Base-by-base conservation (phyloP, 2,329 filamentous ascomycete genomes). In the Stylonectria norvegica region DNA sequence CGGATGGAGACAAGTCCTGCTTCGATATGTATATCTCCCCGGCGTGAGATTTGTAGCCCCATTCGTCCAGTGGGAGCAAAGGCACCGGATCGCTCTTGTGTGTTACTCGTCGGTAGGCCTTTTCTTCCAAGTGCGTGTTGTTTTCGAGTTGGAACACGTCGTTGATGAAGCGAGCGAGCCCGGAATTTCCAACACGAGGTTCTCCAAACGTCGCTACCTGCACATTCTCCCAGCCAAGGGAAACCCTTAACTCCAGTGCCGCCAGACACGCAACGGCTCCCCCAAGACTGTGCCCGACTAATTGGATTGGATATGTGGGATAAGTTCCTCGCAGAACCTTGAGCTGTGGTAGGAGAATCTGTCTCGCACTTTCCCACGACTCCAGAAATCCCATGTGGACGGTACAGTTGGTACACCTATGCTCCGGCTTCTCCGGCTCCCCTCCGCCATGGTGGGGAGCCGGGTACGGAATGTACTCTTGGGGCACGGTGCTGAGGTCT, bases 131-230 rank as follows among this genome's bases (percentile, higher is more conserved):
- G 7, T 58, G 56, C 2, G 48, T 43, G 20, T 58, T 56, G 9
- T 51, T 58, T 28, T 62, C 53, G 12, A 80, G 62, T 7, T 55
- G 61, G 49, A 82, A 82, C 2, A 72, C 69, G 2, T 55, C 47
- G 48, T 83, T 70, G n/a, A 83, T 53, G 47, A 76, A 83, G 6
- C 65, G 61, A 25, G 70, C 75, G 17, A 85, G 66, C 11, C 69
- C 72, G 11, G 58, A 52, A 56, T 85, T 85, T 11, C 81, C 81
- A 15, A 82, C 63, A 28, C 78, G 72, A 15, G 93, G 93, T 65
- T 97, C 89, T 8, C 93, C 93, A 64, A 95, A 98, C 0, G 93
- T 97, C 5, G 91, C 97, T 28, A 95, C 80, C 11, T 74, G 65
- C n/a, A 79, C 49, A 3, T 90, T 81, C 7, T 83, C 66, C 81